Evolutionary conservation across 169 alveolate genomes (phyloP).

Genomic region (Plasmodium adleri): DNA sequence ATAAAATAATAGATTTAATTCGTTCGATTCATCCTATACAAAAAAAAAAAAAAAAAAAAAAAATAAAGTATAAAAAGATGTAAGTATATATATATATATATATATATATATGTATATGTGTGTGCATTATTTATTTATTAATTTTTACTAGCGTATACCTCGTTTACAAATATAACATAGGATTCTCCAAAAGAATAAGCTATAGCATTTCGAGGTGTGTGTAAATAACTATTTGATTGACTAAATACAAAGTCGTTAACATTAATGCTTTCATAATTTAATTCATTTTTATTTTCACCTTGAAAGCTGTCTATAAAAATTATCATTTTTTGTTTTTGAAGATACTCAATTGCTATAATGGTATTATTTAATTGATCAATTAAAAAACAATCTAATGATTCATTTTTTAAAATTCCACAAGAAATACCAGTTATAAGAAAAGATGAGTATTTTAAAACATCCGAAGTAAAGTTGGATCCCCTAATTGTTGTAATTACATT

Average conservation of each 20-base stretch:
- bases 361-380: conserved; percentile 62
- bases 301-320: conserved; percentile 61
- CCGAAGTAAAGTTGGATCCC: conserved; percentile 17
- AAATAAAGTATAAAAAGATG: not conserved
- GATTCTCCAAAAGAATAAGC: conserved; percentile 47
- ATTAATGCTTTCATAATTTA: conserved; percentile 12
- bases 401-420: conserved; percentile 54
- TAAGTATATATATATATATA: not conserved
- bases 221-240: conserved; percentile 38
- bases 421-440: conserved; percentile 45
- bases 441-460: conserved; percentile 49
- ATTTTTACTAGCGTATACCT: conserved; percentile 17
- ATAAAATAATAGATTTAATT: conserved; percentile 34
- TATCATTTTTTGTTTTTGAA: conserved; percentile 13
- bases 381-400: conserved; percentile 59
- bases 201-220: conserved; percentile 28
- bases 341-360: conserved; percentile 41
- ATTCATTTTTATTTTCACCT: conserved; percentile 30
- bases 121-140: not conserved
- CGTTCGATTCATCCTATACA: conserved; percentile 40
- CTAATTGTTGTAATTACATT: conserved; percentile 4
- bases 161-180: conserved; percentile 42
- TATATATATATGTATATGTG: not conserved
- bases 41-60: not conserved
- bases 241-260: conserved; percentile 22